Evolutionary conservation across 1,139 yeast species (phyloP).

Genomic region (Saccharomyces hybrid): DNA sequence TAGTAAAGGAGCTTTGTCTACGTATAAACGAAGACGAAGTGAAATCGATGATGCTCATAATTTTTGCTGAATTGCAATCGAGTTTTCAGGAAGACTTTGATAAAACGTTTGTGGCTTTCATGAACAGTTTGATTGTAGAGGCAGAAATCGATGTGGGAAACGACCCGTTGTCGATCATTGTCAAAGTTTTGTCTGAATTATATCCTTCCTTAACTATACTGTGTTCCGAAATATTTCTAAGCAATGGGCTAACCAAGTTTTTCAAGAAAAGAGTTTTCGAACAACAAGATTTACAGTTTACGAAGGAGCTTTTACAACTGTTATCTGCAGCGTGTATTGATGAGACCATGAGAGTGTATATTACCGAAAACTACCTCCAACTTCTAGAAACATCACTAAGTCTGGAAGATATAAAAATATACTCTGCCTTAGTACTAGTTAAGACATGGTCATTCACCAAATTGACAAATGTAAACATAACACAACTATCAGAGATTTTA

Average conservation of each 20-base stretch:
- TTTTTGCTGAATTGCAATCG: slow-evolving; percentile 18
- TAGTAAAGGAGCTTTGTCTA: slow-evolving; percentile 19
- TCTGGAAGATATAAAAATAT: slow-evolving; percentile 14
- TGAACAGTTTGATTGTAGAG: slow-evolving; percentile 23
- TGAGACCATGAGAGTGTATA: slow-evolving; percentile 24
- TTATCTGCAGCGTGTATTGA: slow-evolving; percentile 30
- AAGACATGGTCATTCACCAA: slow-evolving; percentile 31
- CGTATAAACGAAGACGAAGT: slow-evolving; percentile 18
- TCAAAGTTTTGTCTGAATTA: slow-evolving; percentile 21
- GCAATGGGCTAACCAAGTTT: slow-evolving; percentile 20
- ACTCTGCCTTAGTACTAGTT: slow-evolving; percentile 24
- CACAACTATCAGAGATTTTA: slow-evolving; percentile 18
- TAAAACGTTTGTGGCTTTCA: slow-evolving; percentile 13
- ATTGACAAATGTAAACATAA: slow-evolving; percentile 19
- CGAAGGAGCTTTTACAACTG: slow-evolving; percentile 15
- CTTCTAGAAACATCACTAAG: slow-evolving; percentile 20
- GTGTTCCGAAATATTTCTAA: slow-evolving; percentile 25
- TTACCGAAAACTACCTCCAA: slow-evolving; percentile 24
- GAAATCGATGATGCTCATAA: slow-evolving; percentile 19
- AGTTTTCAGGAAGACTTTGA: slow-evolving; percentile 16
- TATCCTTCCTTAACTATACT: slow-evolving; percentile 25
- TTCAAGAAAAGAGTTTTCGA: slow-evolving; percentile 15
- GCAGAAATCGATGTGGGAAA: slow-evolving; percentile 24
- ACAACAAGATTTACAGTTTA: slow-evolving; percentile 15
- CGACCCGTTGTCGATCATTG: slow-evolving; percentile 19